Evolutionary conservation across 345 rosid species (phyloP), one percentile per base, ranked within the genome.

Genomic region (Eutrema japonicum): DNA sequence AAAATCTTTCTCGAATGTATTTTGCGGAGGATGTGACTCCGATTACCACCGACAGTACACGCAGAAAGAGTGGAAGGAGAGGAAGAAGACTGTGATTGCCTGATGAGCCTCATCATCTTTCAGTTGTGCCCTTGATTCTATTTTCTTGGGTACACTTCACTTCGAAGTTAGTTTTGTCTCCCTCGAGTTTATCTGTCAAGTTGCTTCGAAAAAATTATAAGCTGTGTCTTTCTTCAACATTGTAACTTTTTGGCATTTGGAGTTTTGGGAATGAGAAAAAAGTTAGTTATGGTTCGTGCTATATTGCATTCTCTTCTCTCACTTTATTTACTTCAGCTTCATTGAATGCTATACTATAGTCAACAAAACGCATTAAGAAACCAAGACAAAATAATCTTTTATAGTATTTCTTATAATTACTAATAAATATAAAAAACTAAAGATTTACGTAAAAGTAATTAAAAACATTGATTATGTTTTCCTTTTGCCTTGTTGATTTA

Each of bases 61-160:
- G 92, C 12, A 76, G 94, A 78, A 91, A 91, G 91, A 84, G 97
- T 72, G 97, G 97, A 53, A 78, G 97, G 64, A 85, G 97, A 76
- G 96, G 96, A 47, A 84, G 97, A 78, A 88, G 93, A 81, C 89
- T 89, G 66, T 91, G 78, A 87, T 47, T 13, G 40, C 7, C 4
- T 16, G 0, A 50, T 48, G 69, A 18, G 48, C 13, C 71, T 36
- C 41, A 10, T 67, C 41, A 45, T 68, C 51, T 35, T 75, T 18
- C 22, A 10, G 2, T 14, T 62, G 56, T 68, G 36, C 56, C 42
- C 42, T 60, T 67, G 56, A 75, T 27, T 43, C 8, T 55, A n/a
- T 55, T 61, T 68, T 75, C 56, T 29, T 68, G 64, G 63, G 63
- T 68, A 52, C 69, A 60, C 64, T 18, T 18, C 22, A 18, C 22